These are phyloP conservation scores for Kalmanozyma brasiliensis DNA, from an alignment of 1,284 basidiomycete genomes.

Conservation along the genomic window DNA sequence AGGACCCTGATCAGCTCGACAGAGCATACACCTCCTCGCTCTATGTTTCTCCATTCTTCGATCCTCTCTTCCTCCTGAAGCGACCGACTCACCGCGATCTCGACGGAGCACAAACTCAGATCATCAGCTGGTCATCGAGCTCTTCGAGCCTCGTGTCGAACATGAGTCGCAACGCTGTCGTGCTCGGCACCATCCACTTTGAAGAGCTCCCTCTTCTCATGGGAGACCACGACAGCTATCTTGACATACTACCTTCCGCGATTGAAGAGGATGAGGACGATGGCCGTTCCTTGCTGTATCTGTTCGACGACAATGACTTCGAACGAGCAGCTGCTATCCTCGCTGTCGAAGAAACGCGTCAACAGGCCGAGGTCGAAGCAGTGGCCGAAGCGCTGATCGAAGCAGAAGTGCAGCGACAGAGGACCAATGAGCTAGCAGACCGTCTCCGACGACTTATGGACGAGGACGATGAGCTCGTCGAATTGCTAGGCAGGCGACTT, in stretches of 20 bases:
- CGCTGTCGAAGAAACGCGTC: constrained; percentile 25
- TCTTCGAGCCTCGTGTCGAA: neutral
- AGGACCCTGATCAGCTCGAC: constrained; percentile 4
- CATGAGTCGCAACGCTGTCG: constrained; percentile 13
- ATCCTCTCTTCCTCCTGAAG: neutral
- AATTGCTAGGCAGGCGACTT: constrained; percentile 49
- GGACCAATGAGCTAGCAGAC: constrained; percentile 6
- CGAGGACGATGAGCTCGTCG: constrained; percentile 50
- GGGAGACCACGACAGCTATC: constrained; percentile 9
- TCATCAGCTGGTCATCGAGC: neutral
- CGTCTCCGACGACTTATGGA: constrained; percentile 37
- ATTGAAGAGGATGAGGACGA: constrained; percentile 49
- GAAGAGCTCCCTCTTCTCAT: constrained; percentile 38
- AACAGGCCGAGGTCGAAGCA: constrained; percentile 15
- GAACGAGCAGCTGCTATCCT: constrained; percentile 25
- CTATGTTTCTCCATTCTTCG: neutral
- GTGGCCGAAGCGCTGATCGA: constrained; percentile 20
- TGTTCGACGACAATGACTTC: constrained; percentile 47
- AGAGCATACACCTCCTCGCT: neutral
- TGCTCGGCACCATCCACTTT: constrained; percentile 26
- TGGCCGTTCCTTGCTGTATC: constrained; percentile 46
- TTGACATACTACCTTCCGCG: constrained; percentile 27
- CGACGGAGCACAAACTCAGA: no score
- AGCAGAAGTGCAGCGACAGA: constrained; percentile 23
- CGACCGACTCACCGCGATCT: no score